Evolutionary conservation across 2,329 filamentous ascomycete species (phyloP).

Genomic region (Claviceps sp.): DNA sequence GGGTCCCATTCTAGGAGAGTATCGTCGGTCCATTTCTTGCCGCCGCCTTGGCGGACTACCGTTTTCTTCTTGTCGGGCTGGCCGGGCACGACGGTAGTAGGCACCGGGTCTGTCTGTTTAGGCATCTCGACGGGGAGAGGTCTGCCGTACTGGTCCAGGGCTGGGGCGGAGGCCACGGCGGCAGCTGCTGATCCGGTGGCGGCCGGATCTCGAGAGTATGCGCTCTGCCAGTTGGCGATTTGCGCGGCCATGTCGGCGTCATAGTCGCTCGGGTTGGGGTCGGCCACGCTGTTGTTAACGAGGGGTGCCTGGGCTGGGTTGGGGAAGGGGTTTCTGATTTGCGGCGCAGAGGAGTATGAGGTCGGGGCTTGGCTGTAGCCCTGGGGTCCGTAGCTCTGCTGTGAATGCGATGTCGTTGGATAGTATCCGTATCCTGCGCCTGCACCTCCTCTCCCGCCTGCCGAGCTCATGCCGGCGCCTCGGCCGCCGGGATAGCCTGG

Average conservation of each 20-base stretch:
- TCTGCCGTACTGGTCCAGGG: conserved; percentile 21
- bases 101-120: conserved; percentile 16
- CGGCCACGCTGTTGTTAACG: conserved; percentile 15
- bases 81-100: conserved; percentile 31
- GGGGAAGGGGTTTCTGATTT: conserved; percentile 73
- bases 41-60: conserved; percentile 76
- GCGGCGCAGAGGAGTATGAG: conserved; percentile 33
- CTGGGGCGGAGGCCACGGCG: conserved; percentile 12
- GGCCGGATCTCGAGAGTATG: conserved; percentile 43
- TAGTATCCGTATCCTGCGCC: conserved; percentile 3
- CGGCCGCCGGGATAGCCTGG: conserved; percentile 21
- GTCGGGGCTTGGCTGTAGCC: conserved; percentile 23
- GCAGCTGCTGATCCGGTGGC: conserved; percentile 15
- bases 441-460: background rate
- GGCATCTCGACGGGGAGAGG: conserved; percentile 14
- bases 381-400: conserved; percentile 18
- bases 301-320: conserved; percentile 35
- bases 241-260: conserved; percentile 80
- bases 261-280: conserved; percentile 22
- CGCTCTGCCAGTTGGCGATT: conserved; percentile 90
- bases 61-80: conserved; percentile 63
- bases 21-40: conserved; percentile 83
- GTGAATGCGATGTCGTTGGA: conserved; percentile 13
- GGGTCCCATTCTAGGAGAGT: conserved; percentile 92
- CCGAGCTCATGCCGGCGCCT: conserved; percentile 13